Base-by-base conservation (phyloP, 1,139 yeast genomes). In the Debaryomyces sp. region DNA sequence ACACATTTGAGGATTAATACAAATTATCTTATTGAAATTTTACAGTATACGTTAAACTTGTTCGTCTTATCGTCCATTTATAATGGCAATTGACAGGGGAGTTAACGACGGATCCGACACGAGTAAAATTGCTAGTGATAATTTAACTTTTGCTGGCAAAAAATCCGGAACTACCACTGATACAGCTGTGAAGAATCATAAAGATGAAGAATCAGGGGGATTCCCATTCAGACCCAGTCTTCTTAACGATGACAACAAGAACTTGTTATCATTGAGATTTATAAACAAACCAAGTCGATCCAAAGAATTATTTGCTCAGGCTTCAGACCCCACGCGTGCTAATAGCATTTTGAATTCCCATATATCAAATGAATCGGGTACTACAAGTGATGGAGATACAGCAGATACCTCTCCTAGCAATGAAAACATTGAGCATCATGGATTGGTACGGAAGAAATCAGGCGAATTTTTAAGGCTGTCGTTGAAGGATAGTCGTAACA, bases 401-500 rank as follows among this genome's bases (percentile, higher is more conserved):
- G 17, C 27, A 35, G 15, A 26, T 24, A 24, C 36, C 6, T 27
- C 43, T 5, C 26, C 43, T 3, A 29, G 15, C 10, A 12, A 21
- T 5, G 34, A 27, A 18, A 10, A 41, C 30, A n/a, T 3, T 12
- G 35, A 32, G 5, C n/a, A 30, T 21, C 47, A 59, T 45, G 56
- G 55, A 50, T 62, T 87, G 44, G 77, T 86, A 4, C 80, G 90
- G 22, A 87, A 85, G 62, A 89, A 89, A 67, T 82, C 89, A 4
- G 96, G 96, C 22, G 96, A 89, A 61, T 71, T 87, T 36, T 87
- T 89, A 43, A 87, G 88, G 61, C 82, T 92, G 4, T 84, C 89
- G 22, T 73, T 89, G 46, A 87, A 85, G 61, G 67, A 60, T 21
- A 22, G 53, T 8, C 43, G 56, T 1, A 30, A 44, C 24, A 42